phyloP scores from a whole-genome alignment of 306 rosid species.

The Begonia fuchsioides region DNA sequence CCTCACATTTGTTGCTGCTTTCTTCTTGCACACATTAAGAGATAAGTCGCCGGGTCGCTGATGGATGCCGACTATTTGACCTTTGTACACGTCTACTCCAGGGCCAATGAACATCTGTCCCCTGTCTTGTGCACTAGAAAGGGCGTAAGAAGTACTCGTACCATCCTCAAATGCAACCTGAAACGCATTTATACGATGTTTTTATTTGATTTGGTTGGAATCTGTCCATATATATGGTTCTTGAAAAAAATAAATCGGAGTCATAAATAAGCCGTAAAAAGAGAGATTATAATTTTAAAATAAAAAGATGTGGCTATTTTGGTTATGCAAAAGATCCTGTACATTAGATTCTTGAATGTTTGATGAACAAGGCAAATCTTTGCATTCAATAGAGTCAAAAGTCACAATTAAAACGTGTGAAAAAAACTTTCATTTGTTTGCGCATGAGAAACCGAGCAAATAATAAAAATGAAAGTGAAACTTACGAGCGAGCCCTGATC shows the following conservation, averaged over 20 bases:
- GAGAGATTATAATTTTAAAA: no score
- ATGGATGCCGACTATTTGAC: conserved; percentile 93
- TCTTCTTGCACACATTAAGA: conserved; percentile 91
- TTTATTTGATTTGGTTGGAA: background rate
- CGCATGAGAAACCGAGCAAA: background rate
- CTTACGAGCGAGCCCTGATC: conserved; percentile 95
- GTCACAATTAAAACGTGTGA: no score
- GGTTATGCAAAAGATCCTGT: no score
- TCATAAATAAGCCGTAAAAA: background rate
- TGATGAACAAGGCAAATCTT: no score
- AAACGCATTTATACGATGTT: conserved; percentile 12
- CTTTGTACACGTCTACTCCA: conserved; percentile 71
- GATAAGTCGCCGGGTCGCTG: conserved; percentile 90
- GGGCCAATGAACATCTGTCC: conserved; percentile 87
- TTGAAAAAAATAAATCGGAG: no score
- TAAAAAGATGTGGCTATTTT: no score
- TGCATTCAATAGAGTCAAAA: no score
- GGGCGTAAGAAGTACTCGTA: conserved; percentile 76
- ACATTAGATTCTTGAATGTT: no score
- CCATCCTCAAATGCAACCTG: conserved; percentile 99
- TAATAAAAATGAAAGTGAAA: background rate
- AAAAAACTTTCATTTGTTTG: no score
- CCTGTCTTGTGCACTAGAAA: conserved; percentile 81
- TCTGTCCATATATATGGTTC: no score
- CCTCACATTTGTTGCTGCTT: conserved; percentile 91